Base-by-base conservation (phyloP, 108 stramenopile species). In the Skeletonema potamos region DNA sequence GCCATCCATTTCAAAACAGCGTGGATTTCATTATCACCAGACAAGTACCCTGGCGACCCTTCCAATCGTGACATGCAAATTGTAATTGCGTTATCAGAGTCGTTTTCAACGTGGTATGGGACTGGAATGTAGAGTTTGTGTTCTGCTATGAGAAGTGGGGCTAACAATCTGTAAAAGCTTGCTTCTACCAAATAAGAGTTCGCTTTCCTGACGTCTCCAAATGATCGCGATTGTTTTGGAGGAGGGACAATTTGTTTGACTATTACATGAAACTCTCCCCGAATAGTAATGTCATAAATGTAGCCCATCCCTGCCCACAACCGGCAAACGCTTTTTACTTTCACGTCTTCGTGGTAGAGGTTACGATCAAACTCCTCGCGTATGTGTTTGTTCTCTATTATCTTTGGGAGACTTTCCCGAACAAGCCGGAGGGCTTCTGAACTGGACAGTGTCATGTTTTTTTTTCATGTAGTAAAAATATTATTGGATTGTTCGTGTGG, bases 301-400 rank as follows among this genome's bases (percentile, higher is more conserved):
- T 77, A 75, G 10, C 92, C 92, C 92, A 92, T 92, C 3, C 92
- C 89, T 22, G 64, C 83, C 87, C 87, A 88, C 9, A 88, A 58
- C 51, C 81, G 68, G 34, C 76, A 77, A 20, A 59, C 18, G 0
- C 1, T 20, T 2, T 32, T 33, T 1, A 59, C 58, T 7, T 10
- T 34, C 18, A 59, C 0, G 20, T 59, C 10, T 22, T 51, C n/a
- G 0, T 20, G 15, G 18, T 20, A 9, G 6, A 22, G 48, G 8
- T 7, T 51, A 46, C 17, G 6, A 22, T 51, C 48, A 8, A 51
- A 51, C 5, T 51, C 48, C 2, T 22, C 48, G 1, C 20, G 48
- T 9, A 51, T 22, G 22, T 51, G 48, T 51, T 51, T 51, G 22
- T 24, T 51, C 22, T 51, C 48, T 6, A 6, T 51, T 20, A 51